These are phyloP conservation scores for Gryganskiella cystojenkinii DNA, from an alignment of 192 early-diverging fungal genomes.

Conservation along the genomic window DNA sequence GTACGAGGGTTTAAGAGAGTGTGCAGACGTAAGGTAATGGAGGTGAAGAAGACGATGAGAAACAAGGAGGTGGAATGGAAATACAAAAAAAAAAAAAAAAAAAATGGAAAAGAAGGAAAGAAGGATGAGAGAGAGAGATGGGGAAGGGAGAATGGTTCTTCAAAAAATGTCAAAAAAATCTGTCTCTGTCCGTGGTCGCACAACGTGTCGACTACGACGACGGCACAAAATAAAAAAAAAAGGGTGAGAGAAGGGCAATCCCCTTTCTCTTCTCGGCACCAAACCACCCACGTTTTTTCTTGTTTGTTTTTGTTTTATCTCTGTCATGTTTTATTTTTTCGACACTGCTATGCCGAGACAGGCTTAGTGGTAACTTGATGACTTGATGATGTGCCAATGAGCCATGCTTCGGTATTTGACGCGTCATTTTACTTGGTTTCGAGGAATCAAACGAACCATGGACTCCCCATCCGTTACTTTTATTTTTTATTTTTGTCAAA, in stretches of 20 bases:
- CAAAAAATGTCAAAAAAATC: not conserved
- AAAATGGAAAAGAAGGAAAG: not conserved
- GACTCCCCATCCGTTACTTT: too few species aligned
- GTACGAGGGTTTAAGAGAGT: not conserved
- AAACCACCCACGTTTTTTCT: slow-evolving; percentile 18
- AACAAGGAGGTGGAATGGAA: not conserved
- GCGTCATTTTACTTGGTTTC: too few species aligned
- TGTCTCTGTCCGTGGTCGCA: not conserved
- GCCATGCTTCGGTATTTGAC: too few species aligned
- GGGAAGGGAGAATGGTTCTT: not conserved
- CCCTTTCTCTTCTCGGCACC: not conserved
- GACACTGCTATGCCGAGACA: too few species aligned
- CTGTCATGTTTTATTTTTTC: too few species aligned
- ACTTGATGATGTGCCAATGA: too few species aligned
- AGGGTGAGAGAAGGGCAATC: slow-evolving; percentile 4
- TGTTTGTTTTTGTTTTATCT: not conserved
- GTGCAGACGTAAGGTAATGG: not conserved
- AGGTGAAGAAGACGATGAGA: not conserved
- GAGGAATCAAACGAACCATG: too few species aligned
- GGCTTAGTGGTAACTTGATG: too few species aligned
- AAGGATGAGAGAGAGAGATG: not conserved
- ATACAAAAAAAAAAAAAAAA: not conserved
- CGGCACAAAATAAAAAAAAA: too few species aligned
- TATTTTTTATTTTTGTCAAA: not conserved
- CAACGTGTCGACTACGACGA: too few species aligned